A percentile compares a stretch with the other conserved stretches of the same genome.
These are phyloP conservation scores for Colletotrichum lupini DNA, from an alignment of 2,329 filamentous ascomycete genomes.

Conservation along the genomic window DNA sequence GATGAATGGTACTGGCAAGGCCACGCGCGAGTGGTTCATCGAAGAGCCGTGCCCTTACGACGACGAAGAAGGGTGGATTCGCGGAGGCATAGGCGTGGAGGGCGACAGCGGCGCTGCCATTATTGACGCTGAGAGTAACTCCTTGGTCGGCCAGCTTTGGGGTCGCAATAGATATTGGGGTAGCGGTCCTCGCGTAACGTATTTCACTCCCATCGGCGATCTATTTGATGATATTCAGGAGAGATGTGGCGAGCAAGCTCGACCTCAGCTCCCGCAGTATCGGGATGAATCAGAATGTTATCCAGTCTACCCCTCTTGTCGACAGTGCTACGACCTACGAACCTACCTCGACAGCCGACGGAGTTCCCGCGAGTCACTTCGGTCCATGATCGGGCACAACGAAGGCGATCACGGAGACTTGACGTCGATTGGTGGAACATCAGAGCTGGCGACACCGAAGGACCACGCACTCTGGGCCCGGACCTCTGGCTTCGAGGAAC, in stretches of 20 bases:
- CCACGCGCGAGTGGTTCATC: slow-evolving; percentile 58
- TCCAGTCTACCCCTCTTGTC: slow-evolving; percentile 52
- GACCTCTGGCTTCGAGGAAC: slow-evolving; percentile 48
- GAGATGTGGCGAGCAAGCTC: slow-evolving; percentile 50
- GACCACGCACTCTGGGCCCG: slow-evolving; percentile 46
- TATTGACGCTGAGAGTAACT: slow-evolving; percentile 52
- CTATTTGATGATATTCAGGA: slow-evolving; percentile 59
- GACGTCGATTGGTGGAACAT: slow-evolving; percentile 50
- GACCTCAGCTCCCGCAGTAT: slow-evolving; percentile 53
- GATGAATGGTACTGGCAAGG: slow-evolving; percentile 53
- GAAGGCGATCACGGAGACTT: slow-evolving; percentile 51
- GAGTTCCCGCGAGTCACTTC: slow-evolving; percentile 53
- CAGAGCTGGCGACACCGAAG: slow-evolving; percentile 55
- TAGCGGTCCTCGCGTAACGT: slow-evolving; percentile 52
- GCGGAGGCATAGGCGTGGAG: slow-evolving; percentile 56
- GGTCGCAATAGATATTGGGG: slow-evolving; percentile 57
- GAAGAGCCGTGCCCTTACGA: slow-evolving; percentile 52
- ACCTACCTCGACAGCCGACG: slow-evolving; percentile 54
- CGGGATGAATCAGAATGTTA: slow-evolving; percentile 54
- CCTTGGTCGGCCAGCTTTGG: slow-evolving; percentile 56
- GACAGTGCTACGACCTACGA: slow-evolving; percentile 53
- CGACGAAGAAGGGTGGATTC: slow-evolving; percentile 56
- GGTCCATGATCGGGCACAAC: slow-evolving; percentile 54
- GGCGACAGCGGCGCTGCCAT: slow-evolving; percentile 58
- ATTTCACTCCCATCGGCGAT: slow-evolving; percentile 56